Percentiles rank a stretch among this genome's conserved stretches.
These are phyloP conservation scores for Nitzschia palea DNA, from an alignment of 108 stramenopile genomes.

Conservation along the genomic window DNA sequence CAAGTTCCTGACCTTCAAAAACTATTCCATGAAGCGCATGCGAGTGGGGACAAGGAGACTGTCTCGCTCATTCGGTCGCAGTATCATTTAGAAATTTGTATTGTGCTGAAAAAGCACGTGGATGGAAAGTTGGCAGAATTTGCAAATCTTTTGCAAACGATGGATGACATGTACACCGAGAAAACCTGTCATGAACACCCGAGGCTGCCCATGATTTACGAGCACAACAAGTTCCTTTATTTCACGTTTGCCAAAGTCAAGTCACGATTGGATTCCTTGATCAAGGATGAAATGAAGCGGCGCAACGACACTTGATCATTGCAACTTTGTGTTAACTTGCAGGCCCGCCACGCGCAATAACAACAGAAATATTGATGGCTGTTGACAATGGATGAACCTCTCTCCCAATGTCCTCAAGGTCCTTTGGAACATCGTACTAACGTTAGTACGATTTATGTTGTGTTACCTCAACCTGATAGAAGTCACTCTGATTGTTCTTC, in stretches of 20 bases:
- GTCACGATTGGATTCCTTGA: conserved; percentile 28
- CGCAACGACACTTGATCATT: no score
- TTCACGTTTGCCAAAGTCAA: conserved; percentile 56
- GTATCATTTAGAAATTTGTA: conserved; percentile 47
- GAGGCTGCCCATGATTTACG: conserved; percentile 48
- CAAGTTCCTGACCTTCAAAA: conserved; percentile 32
- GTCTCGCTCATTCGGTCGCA: conserved; percentile 45
- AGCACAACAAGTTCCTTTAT: conserved; percentile 54
- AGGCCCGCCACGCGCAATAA: no score
- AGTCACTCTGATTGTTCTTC: no score
- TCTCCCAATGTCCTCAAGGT: no score
- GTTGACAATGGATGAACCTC: no score
- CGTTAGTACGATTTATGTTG: no score
- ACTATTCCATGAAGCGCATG: conserved; percentile 59
- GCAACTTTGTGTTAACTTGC: no score
- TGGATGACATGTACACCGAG: neutral
- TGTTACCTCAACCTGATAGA: no score
- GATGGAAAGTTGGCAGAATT: conserved; percentile 46
- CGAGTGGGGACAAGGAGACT: conserved; percentile 45
- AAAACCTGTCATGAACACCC: conserved; percentile 31
- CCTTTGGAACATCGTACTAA: no score
- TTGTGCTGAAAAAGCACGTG: conserved; percentile 55
- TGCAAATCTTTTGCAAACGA: conserved; percentile 34
- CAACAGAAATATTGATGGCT: no score
- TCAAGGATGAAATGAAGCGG: neutral